Percentiles rank a stretch among this genome's conserved stretches.
Evolutionary conservation across 2,329 filamentous ascomycete genomes (phyloP).

Genomic region (Sporothrix sp.): DNA sequence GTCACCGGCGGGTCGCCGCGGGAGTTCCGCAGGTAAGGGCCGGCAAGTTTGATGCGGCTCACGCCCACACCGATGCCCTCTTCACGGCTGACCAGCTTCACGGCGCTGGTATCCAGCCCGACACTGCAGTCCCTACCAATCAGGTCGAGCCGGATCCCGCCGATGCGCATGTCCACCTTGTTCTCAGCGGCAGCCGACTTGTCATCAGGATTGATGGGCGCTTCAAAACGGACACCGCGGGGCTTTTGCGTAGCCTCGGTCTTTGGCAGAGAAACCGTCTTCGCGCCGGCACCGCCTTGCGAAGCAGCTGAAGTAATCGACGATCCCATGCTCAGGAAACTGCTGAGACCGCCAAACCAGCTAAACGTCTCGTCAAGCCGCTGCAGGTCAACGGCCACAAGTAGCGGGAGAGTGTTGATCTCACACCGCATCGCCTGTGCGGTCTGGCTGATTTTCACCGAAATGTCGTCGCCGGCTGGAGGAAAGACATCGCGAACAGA

Average conservation of each 20-base stretch:
- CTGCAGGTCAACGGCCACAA: constrained; percentile 66
- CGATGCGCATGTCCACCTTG: constrained; percentile 69
- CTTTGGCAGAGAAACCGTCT: constrained; percentile 19
- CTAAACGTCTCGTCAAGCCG: constrained; percentile 76
- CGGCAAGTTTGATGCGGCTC: constrained; percentile 63
- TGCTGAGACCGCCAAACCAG: constrained; percentile 85
- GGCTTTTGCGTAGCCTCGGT: constrained; percentile 32
- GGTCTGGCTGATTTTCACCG: constrained; percentile 41
- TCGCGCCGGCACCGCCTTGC: constrained; percentile 21
- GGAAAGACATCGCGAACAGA: constrained; percentile 51
- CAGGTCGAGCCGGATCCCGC: constrained; percentile 67
- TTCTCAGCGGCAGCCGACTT: constrained; percentile 38
- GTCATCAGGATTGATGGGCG: constrained; percentile 35
- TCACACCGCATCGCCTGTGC: constrained; percentile 43
- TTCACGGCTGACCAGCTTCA: constrained; percentile 70
- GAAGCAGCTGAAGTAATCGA: constrained; percentile 71
- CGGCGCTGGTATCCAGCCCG: constrained; percentile 63
- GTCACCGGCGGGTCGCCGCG: constrained; percentile 50
- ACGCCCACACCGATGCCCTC: constrained; percentile 64
- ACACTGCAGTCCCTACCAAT: constrained; percentile 68
- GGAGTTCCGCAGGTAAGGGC: constrained; percentile 51
- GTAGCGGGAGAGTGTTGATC: constrained; percentile 66
- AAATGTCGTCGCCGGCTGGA: constrained; percentile 47
- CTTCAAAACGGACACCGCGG: constrained; percentile 49
- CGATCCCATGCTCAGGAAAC: constrained; percentile 77